Evolutionary conservation across 495 filamentous ascomycete genomes (phyloP).

Genomic region (Daldinia concentrica): DNA sequence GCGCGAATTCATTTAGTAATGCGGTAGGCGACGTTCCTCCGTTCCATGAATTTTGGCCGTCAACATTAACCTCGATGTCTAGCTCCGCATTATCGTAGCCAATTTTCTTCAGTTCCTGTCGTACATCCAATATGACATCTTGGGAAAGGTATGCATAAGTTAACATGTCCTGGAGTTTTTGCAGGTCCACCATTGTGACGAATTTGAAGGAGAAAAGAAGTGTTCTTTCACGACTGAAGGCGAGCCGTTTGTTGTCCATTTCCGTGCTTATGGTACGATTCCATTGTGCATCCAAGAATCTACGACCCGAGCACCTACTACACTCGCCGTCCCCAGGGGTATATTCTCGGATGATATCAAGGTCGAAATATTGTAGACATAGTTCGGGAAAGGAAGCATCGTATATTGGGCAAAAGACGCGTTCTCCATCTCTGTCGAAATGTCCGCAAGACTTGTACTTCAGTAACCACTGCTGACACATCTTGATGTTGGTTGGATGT

Average conservation of each 20-base stretch:
- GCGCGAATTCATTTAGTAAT: no score
- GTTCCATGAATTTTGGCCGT: not conserved
- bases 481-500: not conserved
- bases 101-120: not conserved
- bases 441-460: constrained; percentile 16
- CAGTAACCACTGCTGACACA: constrained; percentile 6
- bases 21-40: no score
- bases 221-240: not conserved
- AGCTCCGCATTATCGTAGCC: not conserved
- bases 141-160: not conserved
- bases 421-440: not conserved
- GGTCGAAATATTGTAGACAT: not conserved
- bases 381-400: not conserved
- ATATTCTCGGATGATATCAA: not conserved
- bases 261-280: not conserved
- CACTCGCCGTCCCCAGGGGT: not conserved
- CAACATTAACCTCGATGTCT: not conserved
- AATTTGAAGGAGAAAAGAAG: not conserved
- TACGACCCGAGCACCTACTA: not conserved
- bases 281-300: not conserved
- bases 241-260: not conserved
- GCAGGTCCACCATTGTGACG: not conserved
- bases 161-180: not conserved
- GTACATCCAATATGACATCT: not conserved
- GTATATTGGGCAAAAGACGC: not conserved